Percentiles rank a stretch among this genome's conserved stretches.
These are phyloP conservation scores for Jatropha multifida DNA, from an alignment of 441 rosid genomes.

Conservation along the genomic window DNA sequence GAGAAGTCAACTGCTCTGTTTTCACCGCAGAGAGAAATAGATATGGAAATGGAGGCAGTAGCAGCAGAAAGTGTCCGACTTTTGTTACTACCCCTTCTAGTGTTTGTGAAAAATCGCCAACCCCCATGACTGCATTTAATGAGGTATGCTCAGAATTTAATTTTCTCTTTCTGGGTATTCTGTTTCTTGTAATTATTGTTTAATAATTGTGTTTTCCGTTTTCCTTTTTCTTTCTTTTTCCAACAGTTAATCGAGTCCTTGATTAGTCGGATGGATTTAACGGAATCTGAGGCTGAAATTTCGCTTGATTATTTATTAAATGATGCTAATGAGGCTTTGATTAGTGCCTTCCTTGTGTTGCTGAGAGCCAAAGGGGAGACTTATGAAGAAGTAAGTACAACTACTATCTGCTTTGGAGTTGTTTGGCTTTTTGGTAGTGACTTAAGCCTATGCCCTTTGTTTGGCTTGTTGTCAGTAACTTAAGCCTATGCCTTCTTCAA, in stretches of 20 bases:
- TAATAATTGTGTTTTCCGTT: neutral
- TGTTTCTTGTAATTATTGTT: neutral
- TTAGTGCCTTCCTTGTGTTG: conserved; percentile 86
- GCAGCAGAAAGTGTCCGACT: neutral
- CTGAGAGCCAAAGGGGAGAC: conserved; percentile 97
- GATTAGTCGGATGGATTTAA: conserved; percentile 63
- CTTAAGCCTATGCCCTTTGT: neutral
- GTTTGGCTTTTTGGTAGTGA: neutral
- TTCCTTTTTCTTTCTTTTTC: neutral
- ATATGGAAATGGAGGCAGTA: neutral
- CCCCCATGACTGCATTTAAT: conserved; percentile 44
- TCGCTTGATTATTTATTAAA: conserved; percentile 60
- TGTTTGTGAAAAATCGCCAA: conserved; percentile 27
- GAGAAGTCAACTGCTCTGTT: neutral
- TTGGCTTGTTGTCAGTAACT: too few relatives aligned
- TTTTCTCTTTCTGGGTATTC: neutral
- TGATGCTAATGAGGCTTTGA: conserved; percentile 59
- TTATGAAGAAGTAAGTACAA: conserved; percentile 62
- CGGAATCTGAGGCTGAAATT: conserved; percentile 77
- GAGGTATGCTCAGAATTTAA: conserved; percentile 36
- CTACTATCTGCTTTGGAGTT: neutral
- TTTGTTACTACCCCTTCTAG: conserved; percentile 29
- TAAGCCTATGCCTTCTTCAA: too few relatives aligned
- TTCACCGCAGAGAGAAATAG: neutral
- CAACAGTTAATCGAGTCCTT: conserved; percentile 73